Conservation (phyloP, 1,139 yeast species). For the Pichia sp. region DNA sequence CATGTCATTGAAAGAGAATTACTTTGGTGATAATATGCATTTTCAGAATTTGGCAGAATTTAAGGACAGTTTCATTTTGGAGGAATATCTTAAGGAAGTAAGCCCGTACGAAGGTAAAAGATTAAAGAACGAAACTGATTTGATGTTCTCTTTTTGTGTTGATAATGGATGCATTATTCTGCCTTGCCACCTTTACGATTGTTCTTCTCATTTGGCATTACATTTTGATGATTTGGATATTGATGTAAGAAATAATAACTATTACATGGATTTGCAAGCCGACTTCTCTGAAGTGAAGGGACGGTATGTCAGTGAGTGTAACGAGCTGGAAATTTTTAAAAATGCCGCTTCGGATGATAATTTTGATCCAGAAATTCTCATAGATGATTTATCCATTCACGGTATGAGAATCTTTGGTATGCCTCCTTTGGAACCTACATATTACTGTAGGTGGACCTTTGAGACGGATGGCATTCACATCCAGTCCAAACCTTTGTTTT, state of each 20-base stretch:
- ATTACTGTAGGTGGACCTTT: constrained; percentile 85
- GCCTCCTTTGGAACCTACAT: constrained; percentile 84
- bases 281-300: constrained; percentile 43
- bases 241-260: constrained; percentile 81
- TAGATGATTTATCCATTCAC: constrained; percentile 63
- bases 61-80: constrained; percentile 14
- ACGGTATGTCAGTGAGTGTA: constrained; percentile 27
- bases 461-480: constrained; percentile 51
- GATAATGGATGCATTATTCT: constrained; percentile 61
- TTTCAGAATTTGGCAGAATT: constrained; percentile 85
- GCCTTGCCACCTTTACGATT: constrained; percentile 65
- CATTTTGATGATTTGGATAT: constrained; percentile 60
- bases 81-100: not conserved
- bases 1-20: constrained; percentile 75
- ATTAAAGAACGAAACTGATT: constrained; percentile 65
- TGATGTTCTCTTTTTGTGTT: constrained; percentile 62
- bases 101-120: constrained; percentile 10
- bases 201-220: constrained; percentile 50
- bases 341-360: constrained; percentile 11
- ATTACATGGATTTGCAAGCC: constrained; percentile 79
- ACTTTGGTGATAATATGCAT: constrained; percentile 79
- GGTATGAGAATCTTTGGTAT: constrained; percentile 91
- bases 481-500: constrained; percentile 42
- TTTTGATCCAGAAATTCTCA: constrained; percentile 35
- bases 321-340: constrained; percentile 20